Evolutionary conservation across 2,329 filamentous ascomycete genomes (phyloP).

Genomic region (Bisporella sp.): DNA sequence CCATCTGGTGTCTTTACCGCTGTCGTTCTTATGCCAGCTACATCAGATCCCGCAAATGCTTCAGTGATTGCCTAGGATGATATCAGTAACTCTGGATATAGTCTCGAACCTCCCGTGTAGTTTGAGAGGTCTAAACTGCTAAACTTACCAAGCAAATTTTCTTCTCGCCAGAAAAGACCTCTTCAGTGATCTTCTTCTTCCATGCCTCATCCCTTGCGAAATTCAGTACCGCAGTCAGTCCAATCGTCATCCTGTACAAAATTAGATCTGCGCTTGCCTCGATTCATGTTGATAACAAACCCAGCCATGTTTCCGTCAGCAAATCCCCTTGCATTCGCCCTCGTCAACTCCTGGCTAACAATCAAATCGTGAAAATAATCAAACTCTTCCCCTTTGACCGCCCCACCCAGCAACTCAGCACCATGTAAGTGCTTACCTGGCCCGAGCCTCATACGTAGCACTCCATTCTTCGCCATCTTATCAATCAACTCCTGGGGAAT

Average conservation of each 20-base stretch:
- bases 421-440: conserved; percentile 78
- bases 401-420: conserved; percentile 59
- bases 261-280: neutral
- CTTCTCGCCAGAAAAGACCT: conserved; percentile 74
- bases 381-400: conserved; percentile 70
- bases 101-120: neutral
- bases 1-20: conserved; percentile 67
- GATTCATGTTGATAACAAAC: neutral
- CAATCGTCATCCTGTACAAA: conserved; percentile 60
- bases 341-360: conserved; percentile 63
- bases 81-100: neutral
- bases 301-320: conserved; percentile 83
- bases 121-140: no score
- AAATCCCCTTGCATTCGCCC: conserved; percentile 70
- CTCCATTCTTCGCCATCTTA: conserved; percentile 64
- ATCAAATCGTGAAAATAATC: conserved; percentile 85
- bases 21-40: conserved; percentile 72
- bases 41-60: conserved; percentile 79
- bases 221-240: conserved; percentile 71
- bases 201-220: conserved; percentile 64
- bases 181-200: conserved; percentile 59
- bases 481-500: conserved; percentile 69
- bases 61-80: conserved; percentile 62
- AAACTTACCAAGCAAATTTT: conserved; percentile 65
- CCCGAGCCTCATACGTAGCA: conserved; percentile 76